Evolutionary conservation across 768 basidiomycete species (phyloP), one percentile per base, ranked within the genome.

Genomic region (Rhodocollybia butyracea): DNA sequence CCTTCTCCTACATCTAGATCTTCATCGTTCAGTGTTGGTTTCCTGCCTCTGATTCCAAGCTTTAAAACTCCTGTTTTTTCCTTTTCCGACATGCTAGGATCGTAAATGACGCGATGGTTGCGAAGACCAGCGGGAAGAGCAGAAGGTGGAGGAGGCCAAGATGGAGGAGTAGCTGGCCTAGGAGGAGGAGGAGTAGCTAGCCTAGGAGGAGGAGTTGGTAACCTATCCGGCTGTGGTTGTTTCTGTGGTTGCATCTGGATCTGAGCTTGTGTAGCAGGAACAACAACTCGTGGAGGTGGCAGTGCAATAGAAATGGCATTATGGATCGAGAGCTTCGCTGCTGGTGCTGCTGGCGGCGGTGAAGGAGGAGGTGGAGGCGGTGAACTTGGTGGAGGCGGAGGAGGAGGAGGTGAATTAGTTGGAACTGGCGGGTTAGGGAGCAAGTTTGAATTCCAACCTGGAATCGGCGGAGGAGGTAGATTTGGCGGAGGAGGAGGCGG

Each of bases 41-140:
- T 54, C 53, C 46, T 27, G n/a, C 53, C 38, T 22, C 27, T 45
- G 4, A 46, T 22, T 17, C 53, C 43, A 13, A 22, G 31, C 21
- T 46, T 43, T 4, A 54, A n/a, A 32, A 31, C 45, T 10, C 43
- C 53, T 17, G 38, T 42, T 36, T 30, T 42, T 22, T 54, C 53
- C 31, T 54, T 54, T 21, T 54, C 53, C 31, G 53, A n/a, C 21
- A 79, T 62, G 2, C 71, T 56, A 29, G 83, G 79, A 63, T 91
- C 88, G 64, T 78, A 89, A 6, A 89, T 67, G 8, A 90, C 74
- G 62, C 81, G 86, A 70, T 78, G 86, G 22, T 79, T 64, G 57
- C 73, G 76, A 7, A 63, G 56, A n/a, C 68, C 76, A 3, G 68
- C 57, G 1, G 82, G 76, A 58, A 76, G 81, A 11, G 75, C 73